Base-by-base conservation (phyloP, 2,329 filamentous ascomycete species). In the Colletotrichum spaethianum region DNA sequence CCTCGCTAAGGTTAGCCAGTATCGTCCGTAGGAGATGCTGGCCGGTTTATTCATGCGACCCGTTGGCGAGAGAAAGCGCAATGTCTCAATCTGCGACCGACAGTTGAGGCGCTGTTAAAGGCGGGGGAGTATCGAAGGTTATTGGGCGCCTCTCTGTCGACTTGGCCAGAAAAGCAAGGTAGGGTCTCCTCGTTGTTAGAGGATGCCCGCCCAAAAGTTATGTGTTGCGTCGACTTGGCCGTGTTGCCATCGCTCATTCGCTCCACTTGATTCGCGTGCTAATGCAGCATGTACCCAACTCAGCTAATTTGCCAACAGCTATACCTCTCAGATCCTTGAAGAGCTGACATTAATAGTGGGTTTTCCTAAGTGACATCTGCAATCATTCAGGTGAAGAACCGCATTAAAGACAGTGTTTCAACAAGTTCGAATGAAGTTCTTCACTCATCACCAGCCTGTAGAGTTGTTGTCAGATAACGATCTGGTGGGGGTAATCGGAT, bases 71-170 rank as follows among this genome's bases (percentile, higher is more conserved):
- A 26, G n/a, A 5, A 33, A 42, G 33, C 40, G 42, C 20, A 26
- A 26, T 56, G 67, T 69, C 53, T 64, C 60, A 57, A 23, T 63
- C 60, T 69, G 67, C 67, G 46, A 52, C 52, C 44, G 52, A 65
- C 67, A 69, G 61, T 57, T 65, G 67, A 59, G 67, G 67, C 66
- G 66, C 52, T 65, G 53, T 52, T 33, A 69, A 65, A 42, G 33
- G 60, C 28, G 20, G 31, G 55, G 55, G 55, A 23, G 36, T 36
- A 16, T 26, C 23, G 20, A 14, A 40, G 12, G 9, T 20, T 23
- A 57, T 57, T 57, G 55, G 55, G n/a, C 36, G 55, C 55, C 55
- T 28, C 33, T 26, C 2, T 11, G 2, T n/a, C 36, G 33, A 12
- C 16, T 44, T 33, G 60, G 67, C 11, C 52, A 36, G 4, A 55